Percentiles rank a stretch among this genome's conserved stretches.
These are phyloP conservation scores for Mycena alexandri DNA, from an alignment of 768 basidiomycete genomes.

Conservation along the genomic window DNA sequence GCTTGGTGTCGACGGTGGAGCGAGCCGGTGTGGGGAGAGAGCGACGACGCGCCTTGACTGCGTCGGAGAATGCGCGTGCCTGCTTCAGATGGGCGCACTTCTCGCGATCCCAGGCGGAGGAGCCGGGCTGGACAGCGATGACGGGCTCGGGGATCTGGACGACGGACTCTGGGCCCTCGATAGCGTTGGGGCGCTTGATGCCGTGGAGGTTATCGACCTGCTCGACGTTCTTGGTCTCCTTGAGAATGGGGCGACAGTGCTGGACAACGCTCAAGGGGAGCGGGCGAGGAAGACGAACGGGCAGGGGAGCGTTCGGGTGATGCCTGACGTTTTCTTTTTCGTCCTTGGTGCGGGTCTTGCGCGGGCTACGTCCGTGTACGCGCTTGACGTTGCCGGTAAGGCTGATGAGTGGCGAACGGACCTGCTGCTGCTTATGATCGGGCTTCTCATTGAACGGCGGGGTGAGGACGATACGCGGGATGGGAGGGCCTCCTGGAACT, in stretches of 20 bases:
- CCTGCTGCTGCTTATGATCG: background rate
- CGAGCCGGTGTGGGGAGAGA: background rate
- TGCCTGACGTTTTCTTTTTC: background rate
- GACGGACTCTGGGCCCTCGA: too few species aligned
- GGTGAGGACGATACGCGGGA: background rate
- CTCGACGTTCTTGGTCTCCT: too few species aligned
- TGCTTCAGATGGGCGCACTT: background rate
- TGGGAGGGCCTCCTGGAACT: background rate
- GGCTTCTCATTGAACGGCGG: background rate
- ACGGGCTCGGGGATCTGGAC: background rate
- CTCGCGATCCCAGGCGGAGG: constrained; percentile 4
- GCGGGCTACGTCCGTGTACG: background rate
- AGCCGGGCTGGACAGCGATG: constrained; percentile 6
- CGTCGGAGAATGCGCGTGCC: background rate
- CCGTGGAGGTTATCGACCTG: too few species aligned
- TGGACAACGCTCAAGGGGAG: too few species aligned
- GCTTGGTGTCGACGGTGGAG: background rate
- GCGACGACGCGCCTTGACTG: background rate
- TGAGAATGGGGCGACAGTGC: too few species aligned
- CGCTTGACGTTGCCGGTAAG: background rate
- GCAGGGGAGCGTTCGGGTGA: background rate
- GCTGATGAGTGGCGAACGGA: background rate
- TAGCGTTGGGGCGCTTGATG: too few species aligned
- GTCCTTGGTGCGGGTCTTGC: background rate
- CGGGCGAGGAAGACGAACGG: background rate